These are phyloP conservation scores for Amanita inopinata DNA, from an alignment of 768 basidiomycete species.

Conservation along the genomic window DNA sequence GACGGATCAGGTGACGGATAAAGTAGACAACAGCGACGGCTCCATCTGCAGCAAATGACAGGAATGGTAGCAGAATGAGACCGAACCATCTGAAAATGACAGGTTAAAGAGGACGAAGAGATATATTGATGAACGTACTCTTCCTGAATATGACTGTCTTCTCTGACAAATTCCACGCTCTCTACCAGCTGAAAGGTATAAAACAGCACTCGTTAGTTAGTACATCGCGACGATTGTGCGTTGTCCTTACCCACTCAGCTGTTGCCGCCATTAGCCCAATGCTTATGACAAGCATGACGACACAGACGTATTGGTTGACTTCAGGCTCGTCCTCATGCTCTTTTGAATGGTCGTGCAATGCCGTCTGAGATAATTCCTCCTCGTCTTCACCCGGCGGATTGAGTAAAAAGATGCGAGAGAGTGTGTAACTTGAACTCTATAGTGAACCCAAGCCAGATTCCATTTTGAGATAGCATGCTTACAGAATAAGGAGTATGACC, in stretches of 20 bases:
- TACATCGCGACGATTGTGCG: conserved; percentile 9
- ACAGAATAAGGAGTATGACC: conserved; percentile 53
- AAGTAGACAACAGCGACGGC: conserved; percentile 51
- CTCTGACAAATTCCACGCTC: conserved; percentile 47
- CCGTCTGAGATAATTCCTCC: conserved; percentile 38
- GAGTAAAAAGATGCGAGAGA: conserved; percentile 59
- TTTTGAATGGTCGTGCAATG: conserved; percentile 27
- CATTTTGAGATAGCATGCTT: conserved; percentile 14
- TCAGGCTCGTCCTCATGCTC: conserved; percentile 42
- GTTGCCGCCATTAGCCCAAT: conserved; percentile 59
- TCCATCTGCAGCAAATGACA: conserved; percentile 69
- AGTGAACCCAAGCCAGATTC: neutral
- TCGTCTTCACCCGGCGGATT: conserved; percentile 46
- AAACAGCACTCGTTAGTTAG: neutral
- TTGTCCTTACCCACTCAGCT: conserved; percentile 51
- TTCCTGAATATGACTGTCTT: conserved; percentile 29
- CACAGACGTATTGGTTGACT: conserved; percentile 55
- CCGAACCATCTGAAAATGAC: conserved; percentile 54
- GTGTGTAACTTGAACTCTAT: conserved; percentile 39
- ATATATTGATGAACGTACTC: conserved; percentile 32
- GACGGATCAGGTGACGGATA: conserved; percentile 30
- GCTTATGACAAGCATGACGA: conserved; percentile 38
- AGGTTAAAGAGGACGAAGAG: neutral
- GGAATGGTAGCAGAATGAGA: conserved; percentile 57
- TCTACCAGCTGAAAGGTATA: conserved; percentile 42